Evolutionary conservation across 129 eudicot species (phyloP).

Genomic region (Silybum marianum): DNA sequence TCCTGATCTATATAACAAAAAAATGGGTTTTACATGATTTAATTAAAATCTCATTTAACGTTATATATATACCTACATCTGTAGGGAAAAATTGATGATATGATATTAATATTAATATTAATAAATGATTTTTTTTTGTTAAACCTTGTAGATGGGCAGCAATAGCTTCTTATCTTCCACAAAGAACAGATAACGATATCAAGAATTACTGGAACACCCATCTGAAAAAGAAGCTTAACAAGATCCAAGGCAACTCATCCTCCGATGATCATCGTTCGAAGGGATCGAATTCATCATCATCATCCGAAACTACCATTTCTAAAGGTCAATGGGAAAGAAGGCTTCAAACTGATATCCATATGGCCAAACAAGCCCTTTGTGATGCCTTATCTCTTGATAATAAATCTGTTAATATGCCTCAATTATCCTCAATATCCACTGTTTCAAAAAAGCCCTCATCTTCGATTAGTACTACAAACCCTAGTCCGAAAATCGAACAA

Average conservation of each 20-base stretch:
- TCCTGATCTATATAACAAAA: no score
- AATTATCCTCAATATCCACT: constrained; percentile 20
- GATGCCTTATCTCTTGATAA: constrained; percentile 45
- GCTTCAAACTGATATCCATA: constrained; percentile 49
- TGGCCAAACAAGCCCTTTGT: constrained; percentile 48
- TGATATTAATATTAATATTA: constrained; percentile 3
- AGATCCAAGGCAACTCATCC: constrained; percentile 30
- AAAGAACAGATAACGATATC: constrained; percentile 49
- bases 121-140: background rate
- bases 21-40: no score
- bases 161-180: constrained; percentile 48
- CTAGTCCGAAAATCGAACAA: constrained; percentile 26
- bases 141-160: constrained; percentile 45
- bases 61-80: background rate
- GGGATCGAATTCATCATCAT: constrained; percentile 29
- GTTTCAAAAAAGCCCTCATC: background rate
- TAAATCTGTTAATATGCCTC: constrained; percentile 26
- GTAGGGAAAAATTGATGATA: background rate
- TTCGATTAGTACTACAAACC: constrained; percentile 16
- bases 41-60: background rate
- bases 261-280: constrained; percentile 4
- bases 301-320: constrained; percentile 27
- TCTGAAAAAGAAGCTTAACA: constrained; percentile 42
- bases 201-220: constrained; percentile 51
- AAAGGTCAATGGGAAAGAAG: constrained; percentile 52